Evolutionary conservation across 1,139 yeast genomes (phyloP), one percentile per base, ranked within the genome.

Genomic region (Suhomyces atakaporum): DNA sequence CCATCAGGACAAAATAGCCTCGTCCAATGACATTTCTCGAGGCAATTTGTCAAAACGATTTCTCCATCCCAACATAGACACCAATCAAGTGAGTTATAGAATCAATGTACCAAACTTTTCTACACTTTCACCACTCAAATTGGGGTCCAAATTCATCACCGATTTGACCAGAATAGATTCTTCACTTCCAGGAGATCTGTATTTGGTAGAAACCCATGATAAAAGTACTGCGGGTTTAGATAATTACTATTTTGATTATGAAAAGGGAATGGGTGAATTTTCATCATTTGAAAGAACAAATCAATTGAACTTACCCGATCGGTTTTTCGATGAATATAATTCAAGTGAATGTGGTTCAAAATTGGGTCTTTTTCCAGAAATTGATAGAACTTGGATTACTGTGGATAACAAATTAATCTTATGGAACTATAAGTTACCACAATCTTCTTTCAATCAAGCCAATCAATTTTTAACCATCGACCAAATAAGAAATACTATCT

Each of bases 341-440:
- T 75, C 79, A 34, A 77, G 89, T 10, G 82, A 83, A 51, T 75
- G 80, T 40, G 74, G 70, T 31, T 79, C 90, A 21, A 82, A 82
- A 44, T 82, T 87, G 79, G 98, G 98, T 7, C 64, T 90, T 32
- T 83, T 92, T 49, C 79, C 92, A 0, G 90, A 84, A 41, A 76
- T 92, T 27, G 79, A 81, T 44, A 77, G 96, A 43, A 81, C 92
- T 7, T 92, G 97, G 97, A 76, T 90, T 31, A 80, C 87, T 2
- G 80, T 84, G 26, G 97, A 89, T 58, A 84, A 84, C 53, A 81
- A 84, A 51, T 69, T 94, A 51, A 77, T 85, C 25, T 73, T 94
- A 25, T 92, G 98, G 98, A 82, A 84, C 54, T 83, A 79, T 55
- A 68, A 66, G 43, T 79, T 80, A 33, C 76, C 82, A 2, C 78